A percentile compares a stretch with the other conserved stretches of the same genome.
These are phyloP conservation scores for Nemania sp. DNA, from an alignment of 2,329 filamentous ascomycete genomes.

Conservation along the genomic window DNA sequence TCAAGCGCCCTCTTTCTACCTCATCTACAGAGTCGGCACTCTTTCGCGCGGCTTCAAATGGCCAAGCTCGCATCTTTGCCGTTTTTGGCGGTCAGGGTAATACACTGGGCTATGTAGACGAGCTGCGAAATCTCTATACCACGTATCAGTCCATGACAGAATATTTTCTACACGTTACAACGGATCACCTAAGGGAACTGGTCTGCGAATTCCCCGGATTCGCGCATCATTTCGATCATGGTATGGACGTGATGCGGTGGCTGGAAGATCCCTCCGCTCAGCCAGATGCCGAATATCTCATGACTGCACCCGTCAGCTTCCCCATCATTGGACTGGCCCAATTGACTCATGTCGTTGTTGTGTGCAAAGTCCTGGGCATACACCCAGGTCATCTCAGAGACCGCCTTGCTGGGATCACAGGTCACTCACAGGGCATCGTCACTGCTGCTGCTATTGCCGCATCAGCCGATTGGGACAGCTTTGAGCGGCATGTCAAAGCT, in stretches of 20 bases:
- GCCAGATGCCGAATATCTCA: conserved; percentile 89
- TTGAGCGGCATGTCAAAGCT: conserved; percentile 74
- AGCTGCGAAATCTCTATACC: conserved; percentile 85
- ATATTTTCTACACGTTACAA: conserved; percentile 78
- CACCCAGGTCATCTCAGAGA: conserved; percentile 86
- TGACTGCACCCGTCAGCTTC: conserved; percentile 91
- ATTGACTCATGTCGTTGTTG: conserved; percentile 90
- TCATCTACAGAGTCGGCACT: conserved; percentile 82
- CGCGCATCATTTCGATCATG: conserved; percentile 95
- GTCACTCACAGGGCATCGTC: conserved; percentile 95
- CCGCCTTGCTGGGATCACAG: conserved; percentile 82
- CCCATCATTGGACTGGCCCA: conserved; percentile 95
- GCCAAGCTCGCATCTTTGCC: conserved; percentile 81
- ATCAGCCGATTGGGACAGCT: conserved; percentile 89
- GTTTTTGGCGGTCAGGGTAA: conserved; percentile 98
- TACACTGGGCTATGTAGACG: conserved; percentile 98
- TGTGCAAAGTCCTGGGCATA: conserved; percentile 86
- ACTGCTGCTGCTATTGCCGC: conserved; percentile 89
- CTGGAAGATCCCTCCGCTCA: conserved; percentile 85
- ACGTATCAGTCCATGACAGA: conserved; percentile 90
- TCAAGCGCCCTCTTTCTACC: conserved; percentile 81
- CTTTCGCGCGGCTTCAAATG: conserved; percentile 82
- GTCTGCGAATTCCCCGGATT: conserved; percentile 75
- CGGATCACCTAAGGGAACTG: conserved; percentile 80
- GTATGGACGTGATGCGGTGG: conserved; percentile 91